These are phyloP conservation scores for Fusarium subglutinans DNA, from an alignment of 2,329 filamentous ascomycete species.

Conservation along the genomic window DNA sequence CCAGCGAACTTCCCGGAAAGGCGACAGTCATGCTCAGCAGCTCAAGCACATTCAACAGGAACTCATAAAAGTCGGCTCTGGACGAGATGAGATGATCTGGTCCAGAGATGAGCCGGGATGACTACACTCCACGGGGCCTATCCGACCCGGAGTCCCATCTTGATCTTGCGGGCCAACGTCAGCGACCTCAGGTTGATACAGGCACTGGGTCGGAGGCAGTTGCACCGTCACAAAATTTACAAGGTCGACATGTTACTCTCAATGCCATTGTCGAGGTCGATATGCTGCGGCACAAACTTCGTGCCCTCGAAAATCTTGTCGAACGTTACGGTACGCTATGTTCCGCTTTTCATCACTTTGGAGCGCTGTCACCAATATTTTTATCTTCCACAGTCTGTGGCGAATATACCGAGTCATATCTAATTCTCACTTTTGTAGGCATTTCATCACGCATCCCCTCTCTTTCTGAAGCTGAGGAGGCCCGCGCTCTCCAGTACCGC, in stretches of 20 bases:
- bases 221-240: constrained; percentile 57
- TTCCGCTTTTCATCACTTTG: constrained; percentile 14
- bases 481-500: constrained; percentile 64
- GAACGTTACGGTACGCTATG: constrained; percentile 58
- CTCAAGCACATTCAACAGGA: constrained; percentile 36
- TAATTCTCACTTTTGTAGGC: constrained; percentile 37
- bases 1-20: constrained; percentile 27
- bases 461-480: constrained; percentile 66
- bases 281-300: constrained; percentile 66
- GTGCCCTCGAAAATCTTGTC: constrained; percentile 58
- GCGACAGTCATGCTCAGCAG: constrained; percentile 41
- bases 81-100: constrained; percentile 45
- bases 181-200: constrained; percentile 60
- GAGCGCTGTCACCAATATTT: constrained; percentile 14
- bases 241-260: constrained; percentile 57
- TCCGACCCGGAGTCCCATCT: constrained; percentile 46
- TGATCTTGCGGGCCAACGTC: constrained; percentile 46
- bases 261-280: constrained; percentile 61
- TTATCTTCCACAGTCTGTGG: constrained; percentile 3
- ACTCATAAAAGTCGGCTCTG: constrained; percentile 38
- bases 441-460: constrained; percentile 50
- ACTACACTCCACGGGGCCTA: constrained; percentile 44
- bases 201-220: constrained; percentile 62
- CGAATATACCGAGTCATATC: constrained; percentile 13
- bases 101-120: constrained; percentile 45